phyloP scores from a whole-genome alignment of 116 monocot species.

The Thalassia testudinum region DNA sequence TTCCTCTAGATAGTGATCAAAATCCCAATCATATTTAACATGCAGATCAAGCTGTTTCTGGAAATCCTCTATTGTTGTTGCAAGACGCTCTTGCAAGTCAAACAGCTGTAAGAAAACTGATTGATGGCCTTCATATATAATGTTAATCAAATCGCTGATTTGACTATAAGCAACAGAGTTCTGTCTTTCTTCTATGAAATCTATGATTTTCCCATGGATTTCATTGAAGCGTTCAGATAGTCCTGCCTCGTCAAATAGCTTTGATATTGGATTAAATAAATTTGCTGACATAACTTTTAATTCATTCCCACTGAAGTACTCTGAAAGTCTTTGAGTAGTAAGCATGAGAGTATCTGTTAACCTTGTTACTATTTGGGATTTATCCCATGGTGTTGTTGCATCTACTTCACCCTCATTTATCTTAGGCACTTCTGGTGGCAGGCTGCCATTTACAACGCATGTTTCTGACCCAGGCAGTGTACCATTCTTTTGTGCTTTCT shows the following conservation, averaged over 20 bases:
- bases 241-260: slow-evolving; percentile 72
- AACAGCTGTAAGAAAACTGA: slow-evolving; percentile 82
- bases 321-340: slow-evolving; percentile 67
- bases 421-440: slow-evolving; percentile 8
- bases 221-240: slow-evolving; percentile 74
- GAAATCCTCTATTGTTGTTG: slow-evolving; percentile 74
- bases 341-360: slow-evolving; percentile 51
- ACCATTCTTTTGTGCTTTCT: slow-evolving; percentile 9
- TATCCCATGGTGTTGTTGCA: slow-evolving; percentile 24
- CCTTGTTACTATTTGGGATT: slow-evolving; percentile 39
- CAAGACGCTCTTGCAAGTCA: slow-evolving; percentile 71
- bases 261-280: slow-evolving; percentile 76
- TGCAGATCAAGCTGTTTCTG: slow-evolving; percentile 84
- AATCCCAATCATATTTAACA: slow-evolving; percentile 90
- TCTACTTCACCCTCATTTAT: neutral
- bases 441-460: slow-evolving; percentile 1
- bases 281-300: slow-evolving; percentile 43
- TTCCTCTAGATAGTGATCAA: slow-evolving; percentile 93
- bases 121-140: slow-evolving; percentile 71
- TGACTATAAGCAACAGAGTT: slow-evolving; percentile 57
- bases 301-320: slow-evolving; percentile 75
- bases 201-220: slow-evolving; percentile 55
- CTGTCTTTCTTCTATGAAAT: slow-evolving; percentile 65
- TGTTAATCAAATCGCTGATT: slow-evolving; percentile 67
- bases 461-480: slow-evolving; percentile 10